phyloP scores from a whole-genome alignment of 139 green algal species.

The Picochlorum sp. region DNA sequence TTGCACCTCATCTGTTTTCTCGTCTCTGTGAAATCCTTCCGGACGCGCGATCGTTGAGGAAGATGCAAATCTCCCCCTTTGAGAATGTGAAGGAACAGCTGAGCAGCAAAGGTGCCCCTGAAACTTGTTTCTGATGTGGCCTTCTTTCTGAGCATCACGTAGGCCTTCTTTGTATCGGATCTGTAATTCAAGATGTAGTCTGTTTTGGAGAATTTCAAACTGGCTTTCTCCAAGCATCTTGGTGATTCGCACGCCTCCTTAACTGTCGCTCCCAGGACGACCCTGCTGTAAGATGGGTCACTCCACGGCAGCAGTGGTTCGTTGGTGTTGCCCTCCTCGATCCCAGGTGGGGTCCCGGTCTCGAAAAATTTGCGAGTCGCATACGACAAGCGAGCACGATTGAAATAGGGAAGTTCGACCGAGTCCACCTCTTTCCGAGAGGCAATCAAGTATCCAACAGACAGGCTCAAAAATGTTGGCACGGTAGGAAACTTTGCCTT shows the following conservation, averaged over 20 bases:
- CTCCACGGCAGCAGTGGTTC: constrained; percentile 70
- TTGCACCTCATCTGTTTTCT: background rate
- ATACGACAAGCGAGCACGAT: constrained; percentile 55
- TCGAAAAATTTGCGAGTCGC: constrained; percentile 24
- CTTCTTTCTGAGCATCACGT: constrained; percentile 63
- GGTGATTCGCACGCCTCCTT: constrained; percentile 53
- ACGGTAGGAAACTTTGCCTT: constrained; percentile 35
- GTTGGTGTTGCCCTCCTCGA: constrained; percentile 54
- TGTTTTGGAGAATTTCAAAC: constrained; percentile 2
- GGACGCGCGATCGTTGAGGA: background rate
- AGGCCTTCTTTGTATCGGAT: constrained; percentile 41
- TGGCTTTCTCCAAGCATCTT: constrained; percentile 34
- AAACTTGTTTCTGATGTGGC: constrained; percentile 42
- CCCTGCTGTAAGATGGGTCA: constrained; percentile 19
- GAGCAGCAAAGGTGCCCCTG: constrained; percentile 56
- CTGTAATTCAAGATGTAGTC: constrained; percentile 51
- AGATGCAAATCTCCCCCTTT: background rate
- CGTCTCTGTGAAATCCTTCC: background rate
- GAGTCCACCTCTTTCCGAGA: constrained; percentile 59
- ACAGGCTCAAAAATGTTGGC: constrained; percentile 62
- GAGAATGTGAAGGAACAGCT: constrained; percentile 58
- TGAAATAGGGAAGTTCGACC: constrained; percentile 77
- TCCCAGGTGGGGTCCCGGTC: constrained; percentile 36
- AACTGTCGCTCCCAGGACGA: constrained; percentile 60
- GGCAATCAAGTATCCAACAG: constrained; percentile 41